Evolutionary conservation across 2,329 filamentous ascomycete species (phyloP).

Genomic region (Beauveria rudraprayagi): DNA sequence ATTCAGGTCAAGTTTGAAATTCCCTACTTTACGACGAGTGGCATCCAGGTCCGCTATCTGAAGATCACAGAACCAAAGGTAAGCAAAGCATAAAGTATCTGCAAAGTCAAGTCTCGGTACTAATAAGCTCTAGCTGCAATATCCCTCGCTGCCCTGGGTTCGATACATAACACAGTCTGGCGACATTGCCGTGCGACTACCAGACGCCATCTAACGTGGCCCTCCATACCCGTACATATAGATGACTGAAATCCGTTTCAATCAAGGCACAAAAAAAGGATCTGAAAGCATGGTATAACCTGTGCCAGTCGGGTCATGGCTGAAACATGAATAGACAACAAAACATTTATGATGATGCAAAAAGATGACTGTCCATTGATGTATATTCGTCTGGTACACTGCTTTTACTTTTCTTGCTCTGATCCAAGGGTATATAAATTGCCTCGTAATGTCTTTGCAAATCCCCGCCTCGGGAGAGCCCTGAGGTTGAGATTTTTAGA

Average conservation of each 20-base stretch:
- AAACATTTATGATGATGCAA: neutral
- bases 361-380: neutral
- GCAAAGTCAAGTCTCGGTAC: neutral
- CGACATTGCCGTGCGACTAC: constrained; percentile 88
- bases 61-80: constrained; percentile 99
- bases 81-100: constrained; percentile 15
- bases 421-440: neutral
- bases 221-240: neutral
- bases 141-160: constrained; percentile 94
- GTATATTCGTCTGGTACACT: neutral
- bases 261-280: neutral
- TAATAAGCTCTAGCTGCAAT: constrained; percentile 66
- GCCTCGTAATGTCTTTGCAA: neutral
- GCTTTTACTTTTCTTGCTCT: neutral
- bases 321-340: constrained; percentile 2
- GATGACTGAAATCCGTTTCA: neutral
- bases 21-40: constrained; percentile 99
- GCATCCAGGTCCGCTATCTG: constrained; percentile 94
- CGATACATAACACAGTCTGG: constrained; percentile 97
- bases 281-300: neutral
- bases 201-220: constrained; percentile 65
- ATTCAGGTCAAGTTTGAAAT: constrained; percentile 99
- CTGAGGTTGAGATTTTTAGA: neutral
- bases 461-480: no score
- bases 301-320: neutral